Conservation (phyloP, 2,329 filamentous ascomycete species). For the Lecanosticta acicola region DNA sequence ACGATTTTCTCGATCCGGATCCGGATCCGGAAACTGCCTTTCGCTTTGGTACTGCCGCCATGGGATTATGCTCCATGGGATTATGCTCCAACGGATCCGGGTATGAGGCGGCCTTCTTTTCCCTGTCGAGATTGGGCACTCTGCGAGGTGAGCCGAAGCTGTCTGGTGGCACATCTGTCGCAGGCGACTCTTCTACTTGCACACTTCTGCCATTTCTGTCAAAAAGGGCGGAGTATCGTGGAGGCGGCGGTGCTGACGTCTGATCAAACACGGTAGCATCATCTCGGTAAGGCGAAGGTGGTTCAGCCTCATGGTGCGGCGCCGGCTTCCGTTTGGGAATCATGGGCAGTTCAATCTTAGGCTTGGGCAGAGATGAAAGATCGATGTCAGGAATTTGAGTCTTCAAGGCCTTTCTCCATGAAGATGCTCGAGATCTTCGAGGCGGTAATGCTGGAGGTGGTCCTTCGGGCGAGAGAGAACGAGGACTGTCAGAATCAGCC, state of each 20-base stretch:
- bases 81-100: background rate
- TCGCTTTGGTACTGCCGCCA: constrained; percentile 4
- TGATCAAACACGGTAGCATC: constrained; percentile 7
- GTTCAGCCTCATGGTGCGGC: constrained; percentile 30
- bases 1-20: constrained; percentile 4
- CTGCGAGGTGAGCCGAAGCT: constrained; percentile 34
- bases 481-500: constrained; percentile 36
- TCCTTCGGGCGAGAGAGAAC: constrained; percentile 4
- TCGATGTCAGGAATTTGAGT: constrained; percentile 15
- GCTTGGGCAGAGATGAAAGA: constrained; percentile 9
- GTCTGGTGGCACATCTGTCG: constrained; percentile 37
- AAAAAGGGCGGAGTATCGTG: constrained; percentile 40
- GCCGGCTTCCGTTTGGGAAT: constrained; percentile 38
- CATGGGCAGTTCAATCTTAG: constrained; percentile 14
- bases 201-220: constrained; percentile 31
- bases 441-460: constrained; percentile 24
- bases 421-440: constrained; percentile 16
- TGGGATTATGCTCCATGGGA: background rate
- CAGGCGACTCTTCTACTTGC: constrained; percentile 34
- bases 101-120: constrained; percentile 7
- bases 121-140: constrained; percentile 16
- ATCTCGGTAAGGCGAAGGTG: constrained; percentile 4
- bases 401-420: constrained; percentile 17
- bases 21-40: constrained; percentile 5
- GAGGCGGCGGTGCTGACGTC: constrained; percentile 17